phyloP scores from a whole-genome alignment of 2,329 filamentous ascomycete species.

The Coleophoma cylindrospora region DNA sequence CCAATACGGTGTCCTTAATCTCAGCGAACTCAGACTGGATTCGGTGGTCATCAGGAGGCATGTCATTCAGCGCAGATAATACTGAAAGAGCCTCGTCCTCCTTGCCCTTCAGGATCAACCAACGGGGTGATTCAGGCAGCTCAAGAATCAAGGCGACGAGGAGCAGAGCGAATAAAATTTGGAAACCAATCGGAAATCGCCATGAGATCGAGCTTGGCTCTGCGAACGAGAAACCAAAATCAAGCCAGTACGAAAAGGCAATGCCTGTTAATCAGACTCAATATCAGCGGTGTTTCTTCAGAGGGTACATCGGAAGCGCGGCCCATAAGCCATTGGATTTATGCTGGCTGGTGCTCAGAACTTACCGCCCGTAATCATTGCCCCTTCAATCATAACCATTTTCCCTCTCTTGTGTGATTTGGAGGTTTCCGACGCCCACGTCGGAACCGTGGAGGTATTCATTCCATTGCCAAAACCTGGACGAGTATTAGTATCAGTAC shows the following conservation, averaged over 20 bases:
- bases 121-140: slow-evolving; percentile 46
- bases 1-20: slow-evolving; percentile 61
- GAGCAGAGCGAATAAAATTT: slow-evolving; percentile 53
- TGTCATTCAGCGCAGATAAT: slow-evolving; percentile 34
- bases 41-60: slow-evolving; percentile 40
- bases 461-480: slow-evolving; percentile 44
- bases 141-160: slow-evolving; percentile 47
- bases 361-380: slow-evolving; percentile 45
- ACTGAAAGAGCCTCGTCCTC: slow-evolving; percentile 38
- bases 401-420: slow-evolving; percentile 53
- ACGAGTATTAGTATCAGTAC: neutral
- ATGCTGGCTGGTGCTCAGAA: too few species aligned
- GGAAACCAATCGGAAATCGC: slow-evolving; percentile 57
- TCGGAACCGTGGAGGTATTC: slow-evolving; percentile 45
- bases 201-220: slow-evolving; percentile 42
- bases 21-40: slow-evolving; percentile 47
- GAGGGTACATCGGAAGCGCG: too few species aligned
- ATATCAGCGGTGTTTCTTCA: too few species aligned
- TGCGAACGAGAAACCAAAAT: slow-evolving; percentile 50
- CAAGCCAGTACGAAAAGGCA: slow-evolving; percentile 56
- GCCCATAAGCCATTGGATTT: too few species aligned
- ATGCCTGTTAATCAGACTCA: slow-evolving; percentile 21
- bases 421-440: slow-evolving; percentile 57
- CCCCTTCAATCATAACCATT: slow-evolving; percentile 56
- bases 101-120: slow-evolving; percentile 38